Percentiles rank a stretch among this genome's conserved stretches.
Conservation (phyloP, 352 stramenopile genomes). For the Sclerospora graminicola region DNA sequence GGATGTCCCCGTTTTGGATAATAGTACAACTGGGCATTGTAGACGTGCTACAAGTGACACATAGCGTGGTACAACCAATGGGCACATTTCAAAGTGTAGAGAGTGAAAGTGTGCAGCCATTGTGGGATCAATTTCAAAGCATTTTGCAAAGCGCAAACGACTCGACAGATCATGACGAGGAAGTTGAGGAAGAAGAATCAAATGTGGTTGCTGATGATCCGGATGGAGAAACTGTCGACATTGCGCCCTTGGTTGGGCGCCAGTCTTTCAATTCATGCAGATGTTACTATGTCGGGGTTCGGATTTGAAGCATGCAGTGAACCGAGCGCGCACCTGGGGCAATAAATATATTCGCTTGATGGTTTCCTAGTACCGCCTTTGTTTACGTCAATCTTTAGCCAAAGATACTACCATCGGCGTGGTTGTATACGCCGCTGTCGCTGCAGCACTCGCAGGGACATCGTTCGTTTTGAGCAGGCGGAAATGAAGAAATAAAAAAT, state of each 20-base stretch:
- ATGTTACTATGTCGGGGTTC: slow-evolving; percentile 72
- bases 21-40: slow-evolving; percentile 88
- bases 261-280: slow-evolving; percentile 27
- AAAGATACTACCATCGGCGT: slow-evolving; percentile 57
- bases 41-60: slow-evolving; percentile 93
- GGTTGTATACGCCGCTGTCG: slow-evolving; percentile 69
- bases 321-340: slow-evolving; percentile 59
- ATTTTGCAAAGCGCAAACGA: slow-evolving; percentile 37
- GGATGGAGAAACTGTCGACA: slow-evolving; percentile 17
- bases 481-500: slow-evolving; percentile 16
- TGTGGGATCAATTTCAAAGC: slow-evolving; percentile 69
- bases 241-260: slow-evolving; percentile 22
- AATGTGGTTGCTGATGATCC: slow-evolving; percentile 22
- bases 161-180: slow-evolving; percentile 14
- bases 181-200: slow-evolving; percentile 28
- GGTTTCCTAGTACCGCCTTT: slow-evolving; percentile 39
- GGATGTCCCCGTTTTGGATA: slow-evolving; percentile 92
- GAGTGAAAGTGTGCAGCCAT: slow-evolving; percentile 54
- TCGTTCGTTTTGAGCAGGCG: slow-evolving; percentile 74
- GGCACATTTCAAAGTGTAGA: slow-evolving; percentile 56
- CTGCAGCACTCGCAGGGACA: slow-evolving; percentile 59
- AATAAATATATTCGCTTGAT: slow-evolving; percentile 81
- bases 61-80: slow-evolving; percentile 79
- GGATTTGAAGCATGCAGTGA: slow-evolving; percentile 74
- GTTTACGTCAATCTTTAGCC: slow-evolving; percentile 27